Evolutionary conservation across 345 rosid species (phyloP), one percentile per base, ranked within the genome.

Genomic region (Populus alba): DNA sequence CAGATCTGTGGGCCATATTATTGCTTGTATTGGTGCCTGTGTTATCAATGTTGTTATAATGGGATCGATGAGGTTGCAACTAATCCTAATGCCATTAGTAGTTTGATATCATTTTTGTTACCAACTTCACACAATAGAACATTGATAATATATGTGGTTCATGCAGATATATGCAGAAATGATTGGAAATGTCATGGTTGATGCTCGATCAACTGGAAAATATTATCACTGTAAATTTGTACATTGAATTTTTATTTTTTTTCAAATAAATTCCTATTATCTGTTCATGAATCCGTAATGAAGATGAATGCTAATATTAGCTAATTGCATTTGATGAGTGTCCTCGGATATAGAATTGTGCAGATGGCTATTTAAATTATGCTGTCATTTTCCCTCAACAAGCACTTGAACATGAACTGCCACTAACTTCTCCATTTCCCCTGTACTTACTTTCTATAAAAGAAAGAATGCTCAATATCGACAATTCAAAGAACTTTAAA

Each of bases 161-260:
- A 9, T 85, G 87, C 90, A 96, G 98, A 94, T 94, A 31, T 96
- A 94, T 86, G 84, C 99, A 51, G 99, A 96, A 84, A 91, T 94
- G 98, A 96, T 96, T 82, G 99, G 97, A 72, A 96, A 96, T 83
- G 97, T 96, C 80, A 96, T 96, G 99, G 90, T 87, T 75, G 98
- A 96, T 90, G 97, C 99, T 66, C 90, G 99, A 39, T 96, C 99
- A 16, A 96, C 97, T 16, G 99, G 98, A 83, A 96, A 96, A 76
- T 94, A 96, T 81, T 96, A 96, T 76, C 99, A 96, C 69, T 96
- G 99, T 96, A 89, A 90, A 97, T 85, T 20, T 43, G 59, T 77
- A 45, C 37, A 29, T 69, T 20, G 43, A 53, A 29, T 1, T 29
- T 29, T 29, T 23, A 31, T 43, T 63, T 53, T 65, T 65, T 17